Evolutionary conservation across 371 early-diverging fungal species (phyloP).

Genomic region (Mucor piriformis): DNA sequence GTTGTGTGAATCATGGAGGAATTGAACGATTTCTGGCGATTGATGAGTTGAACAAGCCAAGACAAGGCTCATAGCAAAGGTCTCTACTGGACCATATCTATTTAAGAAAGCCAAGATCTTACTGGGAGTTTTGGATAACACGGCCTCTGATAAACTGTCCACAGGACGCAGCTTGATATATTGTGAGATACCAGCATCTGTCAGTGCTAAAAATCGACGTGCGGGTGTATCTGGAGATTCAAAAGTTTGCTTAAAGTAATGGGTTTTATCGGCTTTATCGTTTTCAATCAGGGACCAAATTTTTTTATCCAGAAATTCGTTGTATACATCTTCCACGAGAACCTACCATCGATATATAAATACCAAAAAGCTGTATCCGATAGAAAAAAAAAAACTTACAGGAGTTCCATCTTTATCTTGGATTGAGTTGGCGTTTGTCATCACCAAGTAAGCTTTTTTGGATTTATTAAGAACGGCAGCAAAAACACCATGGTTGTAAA

Average conservation of each 20-base stretch:
- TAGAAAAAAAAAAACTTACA: conserved; percentile 10
- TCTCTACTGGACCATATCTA: conserved; percentile 13
- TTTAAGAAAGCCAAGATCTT: background rate
- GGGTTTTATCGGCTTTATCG: too few relatives aligned
- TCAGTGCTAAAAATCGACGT: background rate
- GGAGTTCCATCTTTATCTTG: background rate
- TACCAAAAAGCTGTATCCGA: too few relatives aligned
- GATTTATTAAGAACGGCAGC: conserved; percentile 20
- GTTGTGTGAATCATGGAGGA: background rate
- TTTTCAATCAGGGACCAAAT: conserved; percentile 15
- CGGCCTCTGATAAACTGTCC: conserved; percentile 5
- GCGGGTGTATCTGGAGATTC: background rate
- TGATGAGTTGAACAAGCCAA: conserved; percentile 1
- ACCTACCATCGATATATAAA: too few relatives aligned
- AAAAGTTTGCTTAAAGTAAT: background rate
- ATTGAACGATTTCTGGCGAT: background rate
- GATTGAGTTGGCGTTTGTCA: conserved; percentile 1
- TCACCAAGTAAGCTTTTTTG: conserved; percentile 5
- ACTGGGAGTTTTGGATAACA: background rate
- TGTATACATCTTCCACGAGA: conserved; percentile 12
- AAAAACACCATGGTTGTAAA: conserved; percentile 10
- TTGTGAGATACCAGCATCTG: conserved; percentile 2
- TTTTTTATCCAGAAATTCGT: background rate
- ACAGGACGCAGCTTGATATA: conserved; percentile 15
- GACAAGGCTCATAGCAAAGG: background rate